Conservation (phyloP, 257 asterid species). For the Euphrasia confusa region DNA sequence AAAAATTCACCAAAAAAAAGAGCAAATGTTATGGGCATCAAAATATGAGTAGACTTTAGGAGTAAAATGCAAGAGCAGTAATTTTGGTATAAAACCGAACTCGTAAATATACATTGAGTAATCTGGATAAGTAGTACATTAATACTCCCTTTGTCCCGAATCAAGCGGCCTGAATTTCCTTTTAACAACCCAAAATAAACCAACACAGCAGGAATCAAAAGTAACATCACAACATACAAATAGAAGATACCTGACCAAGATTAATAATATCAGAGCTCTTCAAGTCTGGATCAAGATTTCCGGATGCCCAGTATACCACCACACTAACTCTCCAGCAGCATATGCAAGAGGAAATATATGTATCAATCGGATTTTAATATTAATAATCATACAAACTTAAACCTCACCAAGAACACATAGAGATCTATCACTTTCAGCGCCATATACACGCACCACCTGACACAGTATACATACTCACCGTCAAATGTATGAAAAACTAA, state of each 20-base stretch:
- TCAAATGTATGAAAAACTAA: constrained; percentile 10
- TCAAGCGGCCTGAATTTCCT: neutral
- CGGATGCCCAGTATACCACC: constrained; percentile 99
- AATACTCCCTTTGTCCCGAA: neutral
- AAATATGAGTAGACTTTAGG: constrained; percentile 4
- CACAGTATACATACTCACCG: constrained; percentile 8
- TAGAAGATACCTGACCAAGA: constrained; percentile 71
- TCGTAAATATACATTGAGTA: neutral
- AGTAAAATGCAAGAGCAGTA: neutral
- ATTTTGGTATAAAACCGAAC: neutral
- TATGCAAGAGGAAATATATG: constrained; percentile 24
- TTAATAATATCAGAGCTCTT: constrained; percentile 69
- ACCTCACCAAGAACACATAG: constrained; percentile 91
- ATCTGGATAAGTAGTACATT: neutral
- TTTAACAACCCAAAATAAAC: neutral
- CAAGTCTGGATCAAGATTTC: constrained; percentile 78
- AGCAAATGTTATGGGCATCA: neutral
- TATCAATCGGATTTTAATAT: constrained; percentile 1
- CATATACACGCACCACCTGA: constrained; percentile 91
- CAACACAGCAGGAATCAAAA: neutral
- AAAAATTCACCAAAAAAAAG: too few relatives aligned
- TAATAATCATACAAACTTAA: constrained; percentile 20
- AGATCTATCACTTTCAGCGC: constrained; percentile 90
- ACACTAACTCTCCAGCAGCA: constrained; percentile 90
- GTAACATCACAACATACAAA: neutral